A percentile compares a stretch with the other conserved stretches of the same genome.
phyloP scores from a whole-genome alignment of 441 rosid species.

The Mallotus repandus region DNA sequence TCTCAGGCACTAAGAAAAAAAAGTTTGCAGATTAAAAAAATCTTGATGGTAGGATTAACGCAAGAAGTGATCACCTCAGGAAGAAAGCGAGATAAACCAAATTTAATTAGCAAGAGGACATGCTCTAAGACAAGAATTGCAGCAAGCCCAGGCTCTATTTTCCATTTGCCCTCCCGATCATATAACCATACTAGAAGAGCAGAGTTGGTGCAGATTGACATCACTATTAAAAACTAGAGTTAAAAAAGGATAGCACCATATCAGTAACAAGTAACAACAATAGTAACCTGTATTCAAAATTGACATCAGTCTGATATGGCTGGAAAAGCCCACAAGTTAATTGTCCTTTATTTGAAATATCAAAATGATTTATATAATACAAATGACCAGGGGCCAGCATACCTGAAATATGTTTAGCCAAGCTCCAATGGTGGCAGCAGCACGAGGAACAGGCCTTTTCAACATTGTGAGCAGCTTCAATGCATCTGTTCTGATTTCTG shows the following conservation, averaged over 20 bases:
- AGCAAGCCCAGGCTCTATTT: constrained; percentile 90
- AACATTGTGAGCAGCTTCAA: constrained; percentile 71
- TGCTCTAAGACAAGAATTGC: constrained; percentile 84
- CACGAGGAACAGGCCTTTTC: constrained; percentile 85
- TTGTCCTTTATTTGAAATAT: background rate
- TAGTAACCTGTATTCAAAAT: background rate
- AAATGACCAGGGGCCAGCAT: background rate
- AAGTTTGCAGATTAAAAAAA: background rate
- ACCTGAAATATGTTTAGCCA: constrained; percentile 98
- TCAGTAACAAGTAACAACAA: constrained; percentile 17
- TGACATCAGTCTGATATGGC: background rate
- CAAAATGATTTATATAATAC: too few relatives aligned
- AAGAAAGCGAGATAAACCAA: constrained; percentile 74
- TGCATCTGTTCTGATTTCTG: constrained; percentile 85
- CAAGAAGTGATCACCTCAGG: constrained; percentile 54
- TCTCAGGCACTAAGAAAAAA: background rate
- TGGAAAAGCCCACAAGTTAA: background rate
- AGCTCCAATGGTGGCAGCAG: constrained; percentile 82
- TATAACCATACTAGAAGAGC: constrained; percentile 85
- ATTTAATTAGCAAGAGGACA: constrained; percentile 68
- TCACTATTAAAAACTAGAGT: constrained; percentile 72
- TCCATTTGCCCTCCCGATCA: constrained; percentile 86
- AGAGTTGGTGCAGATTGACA: constrained; percentile 93
- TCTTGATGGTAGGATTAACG: background rate
- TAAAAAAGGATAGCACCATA: background rate